These are phyloP conservation scores for Ammopiptanthus mongolicus DNA, from an alignment of 306 rosid species.

Conservation along the genomic window DNA sequence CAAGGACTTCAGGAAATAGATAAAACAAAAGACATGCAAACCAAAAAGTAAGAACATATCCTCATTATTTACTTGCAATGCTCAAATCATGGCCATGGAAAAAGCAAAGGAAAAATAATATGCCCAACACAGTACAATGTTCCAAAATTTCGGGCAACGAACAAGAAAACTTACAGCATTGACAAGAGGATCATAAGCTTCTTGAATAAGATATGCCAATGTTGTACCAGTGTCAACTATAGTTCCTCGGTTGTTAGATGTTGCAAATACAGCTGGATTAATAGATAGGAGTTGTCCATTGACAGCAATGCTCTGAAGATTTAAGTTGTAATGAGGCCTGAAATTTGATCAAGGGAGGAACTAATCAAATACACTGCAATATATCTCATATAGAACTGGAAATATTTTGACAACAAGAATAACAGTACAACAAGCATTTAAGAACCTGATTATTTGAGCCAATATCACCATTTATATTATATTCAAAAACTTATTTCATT, in stretches of 20 bases:
- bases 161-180: constrained; percentile 57
- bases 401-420: background rate
- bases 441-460: background rate
- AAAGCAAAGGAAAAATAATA: constrained; percentile 6
- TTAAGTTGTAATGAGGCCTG: constrained; percentile 94
- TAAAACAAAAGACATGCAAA: background rate
- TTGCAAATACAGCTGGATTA: constrained; percentile 64
- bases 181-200: constrained; percentile 84
- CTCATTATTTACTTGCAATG: background rate
- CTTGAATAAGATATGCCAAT: constrained; percentile 77
- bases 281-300: constrained; percentile 72
- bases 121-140: background rate
- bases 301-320: constrained; percentile 80
- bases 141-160: background rate
- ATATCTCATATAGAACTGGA: constrained; percentile 12
- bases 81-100: background rate
- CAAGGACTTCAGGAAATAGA: background rate
- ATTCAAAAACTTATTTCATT: background rate
- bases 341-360: constrained; percentile 23
- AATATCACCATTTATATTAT: background rate
- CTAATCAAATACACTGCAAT: constrained; percentile 24
- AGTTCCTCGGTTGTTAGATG: constrained; percentile 70
- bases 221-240: constrained; percentile 92
- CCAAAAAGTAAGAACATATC: background rate
- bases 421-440: constrained; percentile 16